phyloP scores from a whole-genome alignment of 2,329 filamentous ascomycete genomes.

The Rosellinia necatrix region DNA sequence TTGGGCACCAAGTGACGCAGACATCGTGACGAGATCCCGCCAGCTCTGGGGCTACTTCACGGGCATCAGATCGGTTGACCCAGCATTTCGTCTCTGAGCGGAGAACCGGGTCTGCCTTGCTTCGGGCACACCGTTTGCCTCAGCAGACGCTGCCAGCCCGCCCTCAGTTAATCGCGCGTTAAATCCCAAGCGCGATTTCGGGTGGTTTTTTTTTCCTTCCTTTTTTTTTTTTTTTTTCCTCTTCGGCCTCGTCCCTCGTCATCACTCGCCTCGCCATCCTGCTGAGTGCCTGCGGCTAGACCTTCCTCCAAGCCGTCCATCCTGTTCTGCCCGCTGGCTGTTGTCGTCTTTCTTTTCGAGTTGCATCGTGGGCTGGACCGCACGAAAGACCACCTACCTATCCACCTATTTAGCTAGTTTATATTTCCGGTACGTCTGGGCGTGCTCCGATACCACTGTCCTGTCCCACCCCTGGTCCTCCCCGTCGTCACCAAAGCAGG shows the following conservation, averaged over 20 bases:
- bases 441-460: slow-evolving; percentile 26
- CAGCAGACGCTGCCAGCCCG: slow-evolving; percentile 46
- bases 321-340: slow-evolving; percentile 6
- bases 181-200: slow-evolving; percentile 47
- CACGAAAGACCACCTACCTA: slow-evolving; percentile 25
- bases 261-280: slow-evolving; percentile 7
- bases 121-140: slow-evolving; percentile 34
- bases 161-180: slow-evolving; percentile 50
- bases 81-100: slow-evolving; percentile 21
- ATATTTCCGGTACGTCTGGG: slow-evolving; percentile 22
- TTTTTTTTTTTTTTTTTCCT: slow-evolving; percentile 16
- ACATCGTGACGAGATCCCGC: neutral
- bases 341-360: slow-evolving; percentile 7
- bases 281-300: slow-evolving; percentile 3
- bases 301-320: slow-evolving; percentile 3
- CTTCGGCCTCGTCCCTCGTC: neutral
- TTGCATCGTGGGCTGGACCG: slow-evolving; percentile 36
- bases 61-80: slow-evolving; percentile 1
- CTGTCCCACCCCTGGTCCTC: slow-evolving; percentile 24
- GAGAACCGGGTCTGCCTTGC: slow-evolving; percentile 23
- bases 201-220: slow-evolving; percentile 4
- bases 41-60: slow-evolving; percentile 9
- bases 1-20: slow-evolving; percentile 4
- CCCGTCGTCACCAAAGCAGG: slow-evolving; percentile 23
- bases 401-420: slow-evolving; percentile 15